Evolutionary conservation across 2,329 filamentous ascomycete species (phyloP), one percentile per base, ranked within the genome.

Genomic region (Calcarisporium arbuscula): DNA sequence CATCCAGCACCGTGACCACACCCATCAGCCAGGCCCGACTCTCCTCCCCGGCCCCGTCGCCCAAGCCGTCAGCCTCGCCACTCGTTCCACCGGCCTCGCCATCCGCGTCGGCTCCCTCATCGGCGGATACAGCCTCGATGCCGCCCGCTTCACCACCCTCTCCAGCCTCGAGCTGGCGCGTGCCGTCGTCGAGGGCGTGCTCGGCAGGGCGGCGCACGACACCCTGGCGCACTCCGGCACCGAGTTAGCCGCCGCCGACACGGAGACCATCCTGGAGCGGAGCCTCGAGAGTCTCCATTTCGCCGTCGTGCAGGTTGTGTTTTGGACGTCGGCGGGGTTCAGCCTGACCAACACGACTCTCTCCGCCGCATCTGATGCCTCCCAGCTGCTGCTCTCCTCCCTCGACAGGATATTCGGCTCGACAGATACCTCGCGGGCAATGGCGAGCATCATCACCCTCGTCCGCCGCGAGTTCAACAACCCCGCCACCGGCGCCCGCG

Each of bases 391-490:
- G 1, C 59, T 82, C 8, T 68, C 68, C 4, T 70, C 72, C 1
- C 58, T 83, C 16, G 78, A 83, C 48, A 72, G 77, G 42, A 70
- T 82, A 25, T 72, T 82, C 19, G 79, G 79, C 11, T 79, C 75
- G 3, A 82, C 79, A n/a, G 79, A 83, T 51, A 80, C 77, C 3
- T 82, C 78, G 3, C 62, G 77, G 26, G 78, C 79, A 9, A 79
- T 82, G 39, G 75, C 77, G 3, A 78, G 76, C 50, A 82, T 83
- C 47, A 69, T 82, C 43, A 73, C 73, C 1, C 59, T 82, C 20
- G 70, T 82, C 30, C 68, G 75, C 19, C 68, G 76, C 38, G 79
- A 82, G 52, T 80, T 82, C 39, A 69, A 72, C 34, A 78, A 80
- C 38, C 75, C 77, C 1, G 68, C 72, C 8, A 80, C 76, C 0